Evolutionary conservation across 805 yeast genomes (phyloP).

Genomic region (Nakazawaea holstii): DNA sequence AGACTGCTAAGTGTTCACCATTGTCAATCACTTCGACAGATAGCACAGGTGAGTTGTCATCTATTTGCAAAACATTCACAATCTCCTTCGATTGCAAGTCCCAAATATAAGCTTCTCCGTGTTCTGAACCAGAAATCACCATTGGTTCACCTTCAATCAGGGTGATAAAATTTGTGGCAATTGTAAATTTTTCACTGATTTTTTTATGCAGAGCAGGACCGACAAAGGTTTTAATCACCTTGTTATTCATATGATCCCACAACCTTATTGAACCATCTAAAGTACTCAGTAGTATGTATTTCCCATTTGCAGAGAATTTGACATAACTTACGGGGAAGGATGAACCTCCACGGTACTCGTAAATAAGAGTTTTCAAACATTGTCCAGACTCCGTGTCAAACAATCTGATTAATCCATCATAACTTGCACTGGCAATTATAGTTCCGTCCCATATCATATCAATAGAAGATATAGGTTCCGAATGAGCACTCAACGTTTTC

Average conservation of each 20-base stretch:
- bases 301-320: constrained; percentile 73
- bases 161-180: constrained; percentile 48
- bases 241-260: constrained; percentile 84
- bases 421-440: constrained; percentile 78
- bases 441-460: constrained; percentile 77
- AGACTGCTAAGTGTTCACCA: constrained; percentile 31
- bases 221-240: constrained; percentile 63
- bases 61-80: constrained; percentile 22
- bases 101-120: constrained; percentile 54
- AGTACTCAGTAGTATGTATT: constrained; percentile 70
- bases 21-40: constrained; percentile 32
- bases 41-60: constrained; percentile 28
- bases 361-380: constrained; percentile 84
- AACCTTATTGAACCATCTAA: constrained; percentile 73
- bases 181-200: constrained; percentile 46
- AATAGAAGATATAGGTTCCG: constrained; percentile 79
- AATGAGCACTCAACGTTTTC: constrained; percentile 84
- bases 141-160: constrained; percentile 27
- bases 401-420: constrained; percentile 84
- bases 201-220: constrained; percentile 9
- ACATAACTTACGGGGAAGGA: constrained; percentile 77
- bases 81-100: constrained; percentile 57
- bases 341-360: constrained; percentile 66
- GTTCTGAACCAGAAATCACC: constrained; percentile 59
- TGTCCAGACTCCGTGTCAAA: constrained; percentile 89